Evolutionary conservation across 495 filamentous ascomycete species (phyloP).

Genomic region (Astrocystis sublimbata): DNA sequence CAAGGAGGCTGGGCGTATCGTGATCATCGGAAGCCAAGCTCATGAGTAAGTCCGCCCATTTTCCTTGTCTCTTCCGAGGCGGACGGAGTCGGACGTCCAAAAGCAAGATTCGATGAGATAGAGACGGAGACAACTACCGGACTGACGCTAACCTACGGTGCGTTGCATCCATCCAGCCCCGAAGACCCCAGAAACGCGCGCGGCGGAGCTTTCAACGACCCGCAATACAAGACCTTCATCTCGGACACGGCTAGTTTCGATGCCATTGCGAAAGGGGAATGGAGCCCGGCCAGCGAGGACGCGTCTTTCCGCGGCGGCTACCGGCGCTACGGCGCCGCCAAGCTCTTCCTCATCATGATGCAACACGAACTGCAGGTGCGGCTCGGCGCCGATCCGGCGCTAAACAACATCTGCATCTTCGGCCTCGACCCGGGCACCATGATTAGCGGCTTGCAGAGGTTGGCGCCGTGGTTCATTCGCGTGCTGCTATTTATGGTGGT

Average conservation of each 20-base stretch:
- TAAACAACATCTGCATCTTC: slow-evolving; percentile 29
- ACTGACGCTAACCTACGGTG: no score
- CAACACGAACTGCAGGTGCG: slow-evolving; percentile 25
- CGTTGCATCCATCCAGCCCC: slow-evolving; percentile 18
- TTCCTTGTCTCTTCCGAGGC: background rate
- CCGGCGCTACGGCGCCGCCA: slow-evolving; percentile 39
- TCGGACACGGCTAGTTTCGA: slow-evolving; percentile 22
- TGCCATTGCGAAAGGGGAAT: slow-evolving; percentile 37
- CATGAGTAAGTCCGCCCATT: slow-evolving; percentile 34
- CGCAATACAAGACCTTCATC: slow-evolving; percentile 29
- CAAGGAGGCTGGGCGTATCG: slow-evolving; percentile 36
- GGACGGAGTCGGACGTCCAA: background rate
- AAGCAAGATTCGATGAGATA: background rate
- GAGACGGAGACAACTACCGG: no score
- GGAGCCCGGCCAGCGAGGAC: slow-evolving; percentile 29
- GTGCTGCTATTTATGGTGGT: slow-evolving; percentile 21
- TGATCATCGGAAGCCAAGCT: slow-evolving; percentile 38
- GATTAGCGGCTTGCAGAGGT: slow-evolving; percentile 23
- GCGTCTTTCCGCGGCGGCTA: slow-evolving; percentile 27
- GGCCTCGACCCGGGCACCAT: slow-evolving; percentile 34
- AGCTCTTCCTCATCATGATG: slow-evolving; percentile 41
- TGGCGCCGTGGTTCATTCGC: slow-evolving; percentile 23
- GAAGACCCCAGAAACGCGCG: slow-evolving; percentile 23
- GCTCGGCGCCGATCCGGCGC: slow-evolving; percentile 22
- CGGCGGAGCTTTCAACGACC: slow-evolving; percentile 16